A percentile compares a stretch with the other conserved stretches of the same genome.
These are phyloP conservation scores for Paraphaeosphaeria sporulosa DNA, from an alignment of 2,329 filamentous ascomycete species.

Conservation along the genomic window DNA sequence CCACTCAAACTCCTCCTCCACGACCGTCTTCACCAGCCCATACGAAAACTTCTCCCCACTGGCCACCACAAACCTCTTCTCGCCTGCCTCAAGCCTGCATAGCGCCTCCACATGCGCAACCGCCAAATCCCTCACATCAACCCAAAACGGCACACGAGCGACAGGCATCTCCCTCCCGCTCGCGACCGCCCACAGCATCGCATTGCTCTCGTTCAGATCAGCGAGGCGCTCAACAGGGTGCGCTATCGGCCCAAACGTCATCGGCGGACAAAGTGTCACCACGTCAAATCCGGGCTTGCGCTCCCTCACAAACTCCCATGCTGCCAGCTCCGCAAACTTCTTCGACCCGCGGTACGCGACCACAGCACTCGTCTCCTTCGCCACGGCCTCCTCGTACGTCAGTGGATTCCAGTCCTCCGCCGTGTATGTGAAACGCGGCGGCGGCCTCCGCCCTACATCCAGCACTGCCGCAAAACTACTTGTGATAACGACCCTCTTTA, in stretches of 20 bases:
- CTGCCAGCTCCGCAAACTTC: conserved; percentile 34
- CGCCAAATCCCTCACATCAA: conserved; percentile 59
- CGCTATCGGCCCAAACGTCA: conserved; percentile 34
- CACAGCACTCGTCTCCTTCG: conserved; percentile 19
- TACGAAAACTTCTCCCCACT: conserved; percentile 58
- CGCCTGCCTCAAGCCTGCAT: conserved; percentile 45
- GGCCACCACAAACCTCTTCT: conserved; percentile 52
- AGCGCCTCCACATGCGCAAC: conserved; percentile 55
- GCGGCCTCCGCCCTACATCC: conserved; percentile 17
- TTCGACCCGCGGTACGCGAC: conserved; percentile 35
- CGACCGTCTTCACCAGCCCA: conserved; percentile 53
- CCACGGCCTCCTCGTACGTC: conserved; percentile 29
- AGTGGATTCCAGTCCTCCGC: conserved; percentile 38
- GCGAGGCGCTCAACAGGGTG: conserved; percentile 24
- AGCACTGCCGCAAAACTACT: conserved; percentile 24
- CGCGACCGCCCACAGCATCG: conserved; percentile 28
- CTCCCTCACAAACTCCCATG: conserved; percentile 33
- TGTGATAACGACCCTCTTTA: conserved; percentile 32
- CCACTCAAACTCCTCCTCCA: conserved; percentile 52
- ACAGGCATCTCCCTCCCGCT: conserved; percentile 50
- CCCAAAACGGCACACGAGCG: conserved; percentile 53
- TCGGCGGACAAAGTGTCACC: conserved; percentile 34
- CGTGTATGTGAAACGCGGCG: conserved; percentile 26
- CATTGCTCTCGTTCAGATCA: conserved; percentile 33
- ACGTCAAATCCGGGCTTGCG: conserved; percentile 30